Percentiles rank a stretch among this genome's conserved stretches.
These are phyloP conservation scores for Cercospora janseana DNA, from an alignment of 2,329 filamentous ascomycete genomes.

Conservation along the genomic window DNA sequence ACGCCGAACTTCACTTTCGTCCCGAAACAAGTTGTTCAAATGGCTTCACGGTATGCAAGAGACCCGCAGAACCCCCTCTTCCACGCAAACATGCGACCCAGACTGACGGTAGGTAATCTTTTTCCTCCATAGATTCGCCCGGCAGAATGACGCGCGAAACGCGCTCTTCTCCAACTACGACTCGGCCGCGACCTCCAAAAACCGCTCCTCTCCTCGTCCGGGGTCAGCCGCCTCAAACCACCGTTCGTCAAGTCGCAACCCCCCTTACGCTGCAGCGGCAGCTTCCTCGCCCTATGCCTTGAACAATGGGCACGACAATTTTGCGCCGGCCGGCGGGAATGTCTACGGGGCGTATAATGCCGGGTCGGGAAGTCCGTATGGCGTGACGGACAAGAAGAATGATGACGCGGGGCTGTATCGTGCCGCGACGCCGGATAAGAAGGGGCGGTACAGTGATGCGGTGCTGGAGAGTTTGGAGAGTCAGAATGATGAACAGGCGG, in stretches of 20 bases:
- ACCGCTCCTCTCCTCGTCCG: slow-evolving; percentile 35
- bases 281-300: slow-evolving; percentile 26
- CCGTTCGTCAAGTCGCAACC: slow-evolving; percentile 25
- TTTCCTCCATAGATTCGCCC: slow-evolving; percentile 10
- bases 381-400: slow-evolving; percentile 11
- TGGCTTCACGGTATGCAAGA: slow-evolving; percentile 14
- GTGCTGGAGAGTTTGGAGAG: slow-evolving; percentile 91
- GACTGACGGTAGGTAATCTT: slow-evolving; percentile 15
- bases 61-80: neutral
- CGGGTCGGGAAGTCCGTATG: slow-evolving; percentile 27
- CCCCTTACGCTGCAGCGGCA: slow-evolving; percentile 20
- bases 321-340: slow-evolving; percentile 18
- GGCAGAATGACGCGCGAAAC: slow-evolving; percentile 39
- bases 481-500: slow-evolving; percentile 87
- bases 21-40: slow-evolving; percentile 2
- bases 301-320: slow-evolving; percentile 23
- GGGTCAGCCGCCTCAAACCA: slow-evolving; percentile 35
- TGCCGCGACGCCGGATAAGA: slow-evolving; percentile 51
- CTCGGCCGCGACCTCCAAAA: slow-evolving; percentile 27
- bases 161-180: slow-evolving; percentile 44
- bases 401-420: slow-evolving; percentile 36
- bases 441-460: slow-evolving; percentile 88
- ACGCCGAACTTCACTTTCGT: slow-evolving; percentile 6
- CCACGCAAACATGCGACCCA: neutral
- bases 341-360: slow-evolving; percentile 34